These are phyloP conservation scores for Tylopilus rubrobrunneus DNA, from an alignment of 768 basidiomycete genomes.

Conservation along the genomic window DNA sequence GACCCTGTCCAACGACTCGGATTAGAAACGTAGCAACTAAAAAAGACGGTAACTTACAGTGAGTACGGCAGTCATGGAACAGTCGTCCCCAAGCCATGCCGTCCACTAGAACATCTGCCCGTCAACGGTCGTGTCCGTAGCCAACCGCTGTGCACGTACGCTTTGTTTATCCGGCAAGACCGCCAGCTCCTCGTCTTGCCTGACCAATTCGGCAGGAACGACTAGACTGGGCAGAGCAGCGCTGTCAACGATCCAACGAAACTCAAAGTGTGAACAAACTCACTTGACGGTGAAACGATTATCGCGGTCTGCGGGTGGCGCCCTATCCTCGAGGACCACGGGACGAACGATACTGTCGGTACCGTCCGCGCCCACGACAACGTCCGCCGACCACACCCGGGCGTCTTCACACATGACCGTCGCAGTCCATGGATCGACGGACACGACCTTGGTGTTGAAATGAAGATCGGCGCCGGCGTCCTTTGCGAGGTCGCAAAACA, in stretches of 20 bases:
- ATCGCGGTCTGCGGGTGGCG: constrained; percentile 10
- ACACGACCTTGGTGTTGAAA: constrained; percentile 38
- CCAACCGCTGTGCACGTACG: constrained; percentile 2
- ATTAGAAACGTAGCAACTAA: neutral
- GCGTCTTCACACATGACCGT: constrained; percentile 36
- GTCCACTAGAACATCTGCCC: constrained; percentile 12
- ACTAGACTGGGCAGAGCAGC: constrained; percentile 5
- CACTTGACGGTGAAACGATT: constrained; percentile 15
- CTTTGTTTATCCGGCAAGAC: constrained; percentile 4
- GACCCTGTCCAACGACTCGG: constrained; percentile 2
- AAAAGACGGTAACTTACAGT: constrained; percentile 10
- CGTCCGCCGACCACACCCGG: constrained; percentile 41
- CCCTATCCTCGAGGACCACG: constrained; percentile 27
- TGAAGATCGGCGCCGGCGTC: constrained; percentile 45
- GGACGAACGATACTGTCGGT: constrained; percentile 40
- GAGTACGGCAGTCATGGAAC: constrained; percentile 14
- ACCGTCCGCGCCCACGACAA: constrained; percentile 62
- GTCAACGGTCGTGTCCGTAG: neutral
- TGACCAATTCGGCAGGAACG: constrained; percentile 14
- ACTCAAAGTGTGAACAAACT: neutral
- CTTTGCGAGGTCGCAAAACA: constrained; percentile 45
- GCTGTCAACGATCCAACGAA: neutral
- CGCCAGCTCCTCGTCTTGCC: constrained; percentile 18
- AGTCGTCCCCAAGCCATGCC: constrained; percentile 22
- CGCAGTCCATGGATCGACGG: constrained; percentile 30